Conservation (phyloP, 345 rosid species). For the Pistacia atlantica region DNA sequence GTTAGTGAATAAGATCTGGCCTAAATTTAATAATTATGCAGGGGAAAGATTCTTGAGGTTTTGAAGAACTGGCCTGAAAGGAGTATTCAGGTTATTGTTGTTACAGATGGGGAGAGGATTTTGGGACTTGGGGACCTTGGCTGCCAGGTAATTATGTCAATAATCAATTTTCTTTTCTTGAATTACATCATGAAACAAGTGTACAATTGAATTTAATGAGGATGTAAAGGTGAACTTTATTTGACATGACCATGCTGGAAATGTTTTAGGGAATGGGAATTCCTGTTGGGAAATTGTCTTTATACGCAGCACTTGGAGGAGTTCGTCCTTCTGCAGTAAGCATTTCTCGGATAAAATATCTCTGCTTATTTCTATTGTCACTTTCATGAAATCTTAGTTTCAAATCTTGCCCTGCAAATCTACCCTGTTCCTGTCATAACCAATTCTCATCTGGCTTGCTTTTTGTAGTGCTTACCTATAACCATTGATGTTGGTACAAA, state of each 20-base stretch:
- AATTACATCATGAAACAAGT: neutral
- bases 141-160: slow-evolving; percentile 71
- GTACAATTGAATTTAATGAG: neutral
- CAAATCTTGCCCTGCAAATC: neutral
- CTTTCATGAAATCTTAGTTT: neutral
- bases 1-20: neutral
- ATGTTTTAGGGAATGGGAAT: slow-evolving; percentile 83
- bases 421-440: neutral
- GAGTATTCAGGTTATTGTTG: slow-evolving; percentile 87
- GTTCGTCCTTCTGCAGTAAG: slow-evolving; percentile 87
- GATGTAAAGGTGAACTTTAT: neutral
- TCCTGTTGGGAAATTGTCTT: slow-evolving; percentile 81
- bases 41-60: slow-evolving; percentile 89
- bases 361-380: neutral
- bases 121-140: slow-evolving; percentile 98
- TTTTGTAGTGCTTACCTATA: slow-evolving; percentile 74
- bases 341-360: slow-evolving; percentile 6
- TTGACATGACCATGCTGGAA: neutral
- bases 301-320: slow-evolving; percentile 93
- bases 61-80: slow-evolving; percentile 93
- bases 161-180: neutral
- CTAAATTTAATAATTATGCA: slow-evolving; percentile 23
- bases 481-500: slow-evolving; percentile 93
- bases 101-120: slow-evolving; percentile 93
- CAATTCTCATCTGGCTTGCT: neutral